phyloP scores from a whole-genome alignment of 805 yeast species.

The Hanseniaspora valbyensis region DNA sequence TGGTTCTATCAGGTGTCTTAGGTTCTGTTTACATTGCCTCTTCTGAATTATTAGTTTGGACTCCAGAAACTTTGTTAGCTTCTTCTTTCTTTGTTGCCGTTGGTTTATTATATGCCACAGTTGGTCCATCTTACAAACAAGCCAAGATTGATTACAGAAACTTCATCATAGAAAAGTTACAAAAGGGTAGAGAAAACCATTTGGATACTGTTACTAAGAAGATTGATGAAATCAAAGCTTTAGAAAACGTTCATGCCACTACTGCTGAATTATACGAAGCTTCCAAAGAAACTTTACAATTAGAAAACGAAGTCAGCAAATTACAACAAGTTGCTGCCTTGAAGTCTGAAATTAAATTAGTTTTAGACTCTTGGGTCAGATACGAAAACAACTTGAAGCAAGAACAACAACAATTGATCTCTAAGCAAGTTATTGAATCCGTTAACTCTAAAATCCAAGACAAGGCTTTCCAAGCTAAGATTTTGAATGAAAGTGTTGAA shows the following conservation, averaged over 20 bases:
- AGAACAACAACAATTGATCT: conserved; percentile 85
- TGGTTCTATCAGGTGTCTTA: conserved; percentile 88
- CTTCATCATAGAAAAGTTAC: conserved; percentile 13
- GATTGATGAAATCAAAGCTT: conserved; percentile 75
- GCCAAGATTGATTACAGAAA: conserved; percentile 13
- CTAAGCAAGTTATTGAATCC: conserved; percentile 74
- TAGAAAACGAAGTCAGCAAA: conserved; percentile 90
- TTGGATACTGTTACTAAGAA: conserved; percentile 87
- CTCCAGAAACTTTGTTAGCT: conserved; percentile 84
- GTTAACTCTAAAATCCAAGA: conserved; percentile 73
- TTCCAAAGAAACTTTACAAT: conserved; percentile 91
- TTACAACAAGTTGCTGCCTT: conserved; percentile 82
- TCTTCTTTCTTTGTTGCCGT: conserved; percentile 69
- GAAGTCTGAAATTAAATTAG: conserved; percentile 84
- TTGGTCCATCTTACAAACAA: conserved; percentile 80
- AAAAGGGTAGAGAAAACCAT: conserved; percentile 69
- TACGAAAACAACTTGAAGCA: conserved; percentile 94
- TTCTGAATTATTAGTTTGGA: conserved; percentile 82
- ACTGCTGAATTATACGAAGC: conserved; percentile 87
- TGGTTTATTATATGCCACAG: conserved; percentile 66
- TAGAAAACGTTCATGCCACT: conserved; percentile 82
- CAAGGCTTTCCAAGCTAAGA: conserved; percentile 87
- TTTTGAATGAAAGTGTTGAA: conserved; percentile 79
- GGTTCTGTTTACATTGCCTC: conserved; percentile 91
- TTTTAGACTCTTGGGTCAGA: conserved; percentile 98